Evolutionary conservation across 2,329 filamentous ascomycete species (phyloP).

Genomic region (Thelonectria rubi): DNA sequence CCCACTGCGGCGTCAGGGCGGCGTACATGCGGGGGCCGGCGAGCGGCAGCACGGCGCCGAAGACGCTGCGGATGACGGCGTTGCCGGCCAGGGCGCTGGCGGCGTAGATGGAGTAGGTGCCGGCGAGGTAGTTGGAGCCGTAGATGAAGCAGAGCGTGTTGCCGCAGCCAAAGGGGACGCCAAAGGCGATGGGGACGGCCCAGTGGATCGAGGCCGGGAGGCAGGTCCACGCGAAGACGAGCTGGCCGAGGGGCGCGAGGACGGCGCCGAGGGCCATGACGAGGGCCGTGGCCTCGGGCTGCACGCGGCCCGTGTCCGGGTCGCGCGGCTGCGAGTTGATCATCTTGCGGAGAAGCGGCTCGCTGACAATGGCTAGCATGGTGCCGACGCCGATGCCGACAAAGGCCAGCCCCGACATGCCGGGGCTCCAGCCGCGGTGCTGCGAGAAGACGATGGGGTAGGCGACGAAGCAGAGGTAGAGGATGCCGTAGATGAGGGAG

Average conservation of each 20-base stretch:
- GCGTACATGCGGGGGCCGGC: conserved; percentile 78
- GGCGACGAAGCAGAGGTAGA: conserved; percentile 90
- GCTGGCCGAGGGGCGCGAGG: conserved; percentile 78
- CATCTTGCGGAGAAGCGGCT: conserved; percentile 78
- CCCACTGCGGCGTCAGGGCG: conserved; percentile 77
- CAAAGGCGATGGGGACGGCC: conserved; percentile 81
- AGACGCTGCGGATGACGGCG: conserved; percentile 73
- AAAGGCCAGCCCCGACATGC: conserved; percentile 80
- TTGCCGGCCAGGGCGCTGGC: conserved; percentile 85
- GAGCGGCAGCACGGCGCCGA: conserved; percentile 82
- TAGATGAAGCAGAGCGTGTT: conserved; percentile 87
- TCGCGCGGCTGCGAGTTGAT: conserved; percentile 82
- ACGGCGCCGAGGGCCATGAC: conserved; percentile 82
- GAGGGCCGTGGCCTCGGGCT: conserved; percentile 82
- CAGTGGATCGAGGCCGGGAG: conserved; percentile 81
- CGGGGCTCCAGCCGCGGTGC: conserved; percentile 78
- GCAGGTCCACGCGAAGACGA: conserved; percentile 90
- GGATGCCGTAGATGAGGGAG: conserved; percentile 84
- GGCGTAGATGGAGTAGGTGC: conserved; percentile 82
- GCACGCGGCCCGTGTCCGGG: conserved; percentile 75
- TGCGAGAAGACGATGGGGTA: conserved; percentile 86
- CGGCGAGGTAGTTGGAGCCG: conserved; percentile 79
- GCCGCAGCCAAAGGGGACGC: conserved; percentile 80
- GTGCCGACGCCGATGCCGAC: conserved; percentile 73
- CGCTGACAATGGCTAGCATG: conserved; percentile 67